Evolutionary conservation across 352 stramenopile species (phyloP), one percentile per base, ranked within the genome.

Genomic region (Phytophthora parvispora): DNA sequence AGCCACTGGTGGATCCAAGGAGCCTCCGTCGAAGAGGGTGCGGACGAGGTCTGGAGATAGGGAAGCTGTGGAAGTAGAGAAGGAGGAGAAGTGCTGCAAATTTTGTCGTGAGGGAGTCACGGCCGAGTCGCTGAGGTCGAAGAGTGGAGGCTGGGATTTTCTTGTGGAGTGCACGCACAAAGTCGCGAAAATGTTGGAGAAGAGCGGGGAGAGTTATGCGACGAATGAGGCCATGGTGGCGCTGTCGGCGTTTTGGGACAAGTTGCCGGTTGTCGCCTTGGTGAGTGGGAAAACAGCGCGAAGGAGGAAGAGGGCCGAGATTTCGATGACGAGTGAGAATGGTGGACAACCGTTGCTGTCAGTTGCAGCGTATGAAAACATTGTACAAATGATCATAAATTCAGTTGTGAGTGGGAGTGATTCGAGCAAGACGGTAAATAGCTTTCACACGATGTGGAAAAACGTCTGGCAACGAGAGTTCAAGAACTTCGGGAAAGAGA

Each of bases 381-480:
- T 75, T 62, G 62, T n/a, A 47, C 27, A 67, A 13, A 20, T 22
- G 4, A 10, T n/a, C 6, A 28, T 60, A 2, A 38, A 29, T 6
- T 55, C 43, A 22, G 4, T 28, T 16, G 24, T 20, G 6, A 15
- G 10, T 13, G n/a, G 31, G 12, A 28, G 6, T 24, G 22, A 20
- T 54, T 28, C n/a, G 53, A 36, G 22, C 16, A 24, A n/a, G n/a
- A 27, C 53, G 7, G 25, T 42, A 25, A 38, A 57, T 40, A 34
- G 22, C 20, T 45, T 64, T 45, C 40, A 38, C 27, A 61, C 34
- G 10, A 67, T 85, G 49, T 86, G 80, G 80, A 59, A 24, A 20
- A 69, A 56, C 18, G 52, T 85, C 40, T 85, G 77, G 75, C 28
- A 72, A n/a, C 74, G 72, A 56, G 77, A 84, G 43, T 48, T 65